Percentiles rank a stretch among this genome's conserved stretches.
These are phyloP conservation scores for Astragalus glycyphyllos DNA, from an alignment of 306 rosid genomes.

Conservation along the genomic window DNA sequence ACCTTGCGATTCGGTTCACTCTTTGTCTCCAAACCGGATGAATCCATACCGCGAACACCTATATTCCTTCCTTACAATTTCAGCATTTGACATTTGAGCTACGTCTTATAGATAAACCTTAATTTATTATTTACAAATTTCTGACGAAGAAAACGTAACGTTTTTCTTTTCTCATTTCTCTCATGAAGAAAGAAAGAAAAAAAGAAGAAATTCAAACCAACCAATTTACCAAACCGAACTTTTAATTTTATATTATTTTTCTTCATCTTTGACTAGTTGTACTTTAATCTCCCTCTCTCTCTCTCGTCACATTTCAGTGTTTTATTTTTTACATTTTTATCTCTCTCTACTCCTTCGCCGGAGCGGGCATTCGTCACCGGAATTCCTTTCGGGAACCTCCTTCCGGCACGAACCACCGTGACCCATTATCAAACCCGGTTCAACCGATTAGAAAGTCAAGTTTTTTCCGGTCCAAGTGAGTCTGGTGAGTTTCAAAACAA, in stretches of 20 bases:
- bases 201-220: no score
- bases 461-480: conserved; percentile 34
- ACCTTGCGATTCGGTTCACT: no score
- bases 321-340: not conserved
- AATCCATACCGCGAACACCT: no score
- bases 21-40: no score
- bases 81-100: no score
- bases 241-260: conserved; percentile 18
- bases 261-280: conserved; percentile 66
- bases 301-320: conserved; percentile 40
- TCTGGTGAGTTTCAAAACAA: conserved; percentile 43
- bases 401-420: not conserved
- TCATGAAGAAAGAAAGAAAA: no score
- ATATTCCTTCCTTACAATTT: no score
- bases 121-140: no score
- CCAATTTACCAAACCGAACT: not conserved
- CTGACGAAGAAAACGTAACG: no score
- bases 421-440: conserved; percentile 27
- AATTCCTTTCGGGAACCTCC: conserved; percentile 20
- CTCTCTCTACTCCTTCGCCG: conserved; percentile 53
- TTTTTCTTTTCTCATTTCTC: no score
- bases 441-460: conserved; percentile 16
- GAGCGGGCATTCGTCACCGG: conserved; percentile 35
- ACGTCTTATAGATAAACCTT: no score
- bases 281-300: conserved; percentile 59